Evolutionary conservation across 495 filamentous ascomycete species (phyloP).

Genomic region (Thozetella sp.): DNA sequence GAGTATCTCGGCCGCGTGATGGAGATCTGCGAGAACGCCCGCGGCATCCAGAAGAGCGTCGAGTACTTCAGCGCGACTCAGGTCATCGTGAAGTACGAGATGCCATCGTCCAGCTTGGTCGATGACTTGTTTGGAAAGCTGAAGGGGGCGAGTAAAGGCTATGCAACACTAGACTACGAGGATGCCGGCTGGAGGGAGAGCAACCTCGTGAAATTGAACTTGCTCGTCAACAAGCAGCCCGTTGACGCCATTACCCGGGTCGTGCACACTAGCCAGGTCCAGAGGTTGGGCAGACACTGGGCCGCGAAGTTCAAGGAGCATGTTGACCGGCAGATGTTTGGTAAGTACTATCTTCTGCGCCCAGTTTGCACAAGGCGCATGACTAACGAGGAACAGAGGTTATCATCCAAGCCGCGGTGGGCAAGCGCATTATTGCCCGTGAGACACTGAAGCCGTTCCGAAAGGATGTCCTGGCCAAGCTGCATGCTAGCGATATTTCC

Average conservation of each 20-base stretch:
- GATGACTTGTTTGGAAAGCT: conserved; percentile 98
- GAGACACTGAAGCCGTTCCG: conserved; percentile 97
- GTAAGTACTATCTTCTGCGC: conserved; percentile 12
- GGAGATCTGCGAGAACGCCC: conserved; percentile 89
- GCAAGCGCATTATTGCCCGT: conserved; percentile 81
- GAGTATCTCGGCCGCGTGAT: conserved; percentile 94
- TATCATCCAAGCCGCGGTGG: conserved; percentile 89
- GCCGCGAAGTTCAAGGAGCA: conserved; percentile 97
- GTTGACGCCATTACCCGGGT: conserved; percentile 95
- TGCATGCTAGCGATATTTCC: conserved; percentile 88
- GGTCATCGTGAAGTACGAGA: conserved; percentile 91
- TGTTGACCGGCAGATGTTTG: conserved; percentile 91
- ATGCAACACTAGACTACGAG: conserved; percentile 90
- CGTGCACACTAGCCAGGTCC: conserved; percentile 77
- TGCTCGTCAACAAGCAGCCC: conserved; percentile 87
- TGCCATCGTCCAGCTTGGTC: conserved; percentile 86
- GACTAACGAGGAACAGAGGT: conserved; percentile 57
- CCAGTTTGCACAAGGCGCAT: neutral
- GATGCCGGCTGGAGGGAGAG: conserved; percentile 85
- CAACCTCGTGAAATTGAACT: conserved; percentile 84
- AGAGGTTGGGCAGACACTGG: conserved; percentile 79
- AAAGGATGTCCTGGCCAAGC: conserved; percentile 90
- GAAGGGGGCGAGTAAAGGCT: conserved; percentile 78
- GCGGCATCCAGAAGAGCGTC: conserved; percentile 81
- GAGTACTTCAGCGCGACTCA: conserved; percentile 93